Base-by-base conservation (phyloP, 2,329 filamentous ascomycete species). In the Plectosphaerella plurivora region DNA sequence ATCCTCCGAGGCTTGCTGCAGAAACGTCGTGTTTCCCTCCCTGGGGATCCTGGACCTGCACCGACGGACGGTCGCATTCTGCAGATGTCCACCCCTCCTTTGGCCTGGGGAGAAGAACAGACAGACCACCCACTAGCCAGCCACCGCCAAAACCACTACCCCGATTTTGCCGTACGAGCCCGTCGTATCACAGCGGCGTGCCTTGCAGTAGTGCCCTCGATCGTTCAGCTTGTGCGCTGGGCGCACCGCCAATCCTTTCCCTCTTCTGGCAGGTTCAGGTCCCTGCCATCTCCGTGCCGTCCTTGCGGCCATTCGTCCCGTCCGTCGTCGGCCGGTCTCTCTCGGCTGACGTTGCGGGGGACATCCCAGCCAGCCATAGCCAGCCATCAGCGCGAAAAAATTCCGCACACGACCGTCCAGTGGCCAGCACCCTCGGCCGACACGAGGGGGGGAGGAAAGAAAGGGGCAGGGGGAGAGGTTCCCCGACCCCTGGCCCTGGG, bases 331-430 rank as follows among this genome's bases (percentile, higher is more conserved):
- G 28, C 28, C 28, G 28, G 28, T 33, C 28, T 33, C 28, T 33
- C 28, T 20, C 41, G 18, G 41, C n/a, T 44, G 41, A 44, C 16
- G 41, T 49, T 49, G 47, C 47, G 47, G 47, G 47, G 47, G 36
- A 41, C 20, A 49, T 57, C 55, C 51, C 47, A 53, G 55, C 53
- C 53, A 55, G 53, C 53, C 45, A 35, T 48, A 53, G 55, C 53
- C 53, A 55, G 53, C 53, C 45, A 35, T 48, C 53, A 49, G 53
- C 51, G 25, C 47, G 48, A 45, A 50, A 53, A 57, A 57, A 51
- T 36, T 51, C 51, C 49, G 51, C 51, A 37, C 53, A 45, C 53
- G 53, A 53, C 49, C 49, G 50, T 52, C 54, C 54, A 47, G 39
- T n/a, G n/a, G n/a, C 47, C 47, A 52, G 45, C 45, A 47, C 16